Evolutionary conservation across 116 monocot genomes (phyloP).

Genomic region (Posidonia oceanica): DNA sequence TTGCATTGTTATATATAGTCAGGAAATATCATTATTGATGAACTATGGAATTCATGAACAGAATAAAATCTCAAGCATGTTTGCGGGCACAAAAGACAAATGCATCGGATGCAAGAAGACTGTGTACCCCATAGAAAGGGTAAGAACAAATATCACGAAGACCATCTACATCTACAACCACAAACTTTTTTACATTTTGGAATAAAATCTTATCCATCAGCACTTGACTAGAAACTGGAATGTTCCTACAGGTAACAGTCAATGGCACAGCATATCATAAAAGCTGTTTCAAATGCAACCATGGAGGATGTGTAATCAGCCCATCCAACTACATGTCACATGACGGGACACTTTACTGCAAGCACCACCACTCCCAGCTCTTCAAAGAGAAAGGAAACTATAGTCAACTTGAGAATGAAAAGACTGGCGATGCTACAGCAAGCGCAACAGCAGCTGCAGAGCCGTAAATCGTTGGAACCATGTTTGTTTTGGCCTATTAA

Average conservation of each 20-base stretch:
- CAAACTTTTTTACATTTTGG: background rate
- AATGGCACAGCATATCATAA: slow-evolving; percentile 63
- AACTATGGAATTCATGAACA: background rate
- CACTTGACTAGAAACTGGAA: background rate
- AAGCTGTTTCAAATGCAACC: slow-evolving; percentile 79
- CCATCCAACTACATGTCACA: slow-evolving; percentile 85
- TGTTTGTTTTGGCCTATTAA: no score
- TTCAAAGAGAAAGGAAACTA: slow-evolving; percentile 76
- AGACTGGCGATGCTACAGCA: slow-evolving; percentile 7
- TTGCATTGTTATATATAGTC: no score
- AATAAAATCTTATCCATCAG: background rate
- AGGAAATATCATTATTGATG: background rate
- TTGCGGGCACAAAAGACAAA: slow-evolving; percentile 80
- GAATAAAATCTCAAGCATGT: slow-evolving; percentile 49
- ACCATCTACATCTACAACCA: background rate
- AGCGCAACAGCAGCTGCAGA: slow-evolving; percentile 8
- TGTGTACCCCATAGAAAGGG: slow-evolving; percentile 81
- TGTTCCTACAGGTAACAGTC: slow-evolving; percentile 46
- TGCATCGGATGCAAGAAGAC: slow-evolving; percentile 83
- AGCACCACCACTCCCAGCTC: slow-evolving; percentile 71
- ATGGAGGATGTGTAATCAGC: slow-evolving; percentile 77
- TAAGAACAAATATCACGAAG: slow-evolving; percentile 11
- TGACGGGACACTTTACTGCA: slow-evolving; percentile 71
- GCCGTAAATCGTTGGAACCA: background rate
- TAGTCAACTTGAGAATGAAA: slow-evolving; percentile 59